Evolutionary conservation across 805 yeast species (phyloP).

Genomic region (Scheffersomyces spartinae): DNA sequence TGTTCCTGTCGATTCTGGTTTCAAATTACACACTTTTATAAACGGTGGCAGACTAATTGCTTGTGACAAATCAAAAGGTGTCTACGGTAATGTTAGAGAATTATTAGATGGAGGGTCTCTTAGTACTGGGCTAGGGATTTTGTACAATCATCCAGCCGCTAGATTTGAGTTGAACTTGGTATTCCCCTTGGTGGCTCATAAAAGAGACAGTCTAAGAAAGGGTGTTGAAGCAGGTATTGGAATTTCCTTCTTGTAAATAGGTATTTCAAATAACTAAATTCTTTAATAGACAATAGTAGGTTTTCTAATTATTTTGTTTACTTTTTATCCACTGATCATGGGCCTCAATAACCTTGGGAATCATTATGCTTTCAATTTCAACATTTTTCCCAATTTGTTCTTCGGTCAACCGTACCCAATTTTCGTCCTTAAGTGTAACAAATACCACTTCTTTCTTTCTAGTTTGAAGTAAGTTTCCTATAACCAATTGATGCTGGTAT

Average conservation of each 20-base stretch:
- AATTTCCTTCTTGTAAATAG: conserved; percentile 36
- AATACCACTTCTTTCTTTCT: conserved; percentile 83
- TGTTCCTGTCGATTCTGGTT: conserved; percentile 28
- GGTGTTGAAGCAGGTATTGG: conserved; percentile 54
- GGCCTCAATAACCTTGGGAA: conserved; percentile 59
- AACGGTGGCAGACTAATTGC: conserved; percentile 37
- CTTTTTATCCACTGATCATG: conserved; percentile 54
- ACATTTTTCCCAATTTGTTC: conserved; percentile 27
- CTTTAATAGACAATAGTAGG: conserved; percentile 4
- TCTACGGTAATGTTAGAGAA: conserved; percentile 1
- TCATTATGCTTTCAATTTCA: conserved; percentile 70
- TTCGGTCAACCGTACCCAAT: conserved; percentile 41
- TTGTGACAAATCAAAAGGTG: conserved; percentile 6
- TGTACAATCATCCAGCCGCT: conserved; percentile 47
- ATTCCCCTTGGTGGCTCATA: conserved; percentile 33
- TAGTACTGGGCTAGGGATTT: conserved; percentile 36
- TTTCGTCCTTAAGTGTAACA: conserved; percentile 40
- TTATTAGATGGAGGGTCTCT: conserved; percentile 16
- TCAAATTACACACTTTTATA: conserved; percentile 36
- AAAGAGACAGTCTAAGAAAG: conserved; percentile 36
- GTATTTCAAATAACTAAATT: conserved; percentile 4
- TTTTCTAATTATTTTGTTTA: conserved; percentile 1
- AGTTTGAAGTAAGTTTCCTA: conserved; percentile 85
- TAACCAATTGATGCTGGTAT: conserved; percentile 87
- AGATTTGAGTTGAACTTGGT: conserved; percentile 47